Base-by-base conservation (phyloP, 805 yeast species). In the Zygosaccharomyces lentus region DNA sequence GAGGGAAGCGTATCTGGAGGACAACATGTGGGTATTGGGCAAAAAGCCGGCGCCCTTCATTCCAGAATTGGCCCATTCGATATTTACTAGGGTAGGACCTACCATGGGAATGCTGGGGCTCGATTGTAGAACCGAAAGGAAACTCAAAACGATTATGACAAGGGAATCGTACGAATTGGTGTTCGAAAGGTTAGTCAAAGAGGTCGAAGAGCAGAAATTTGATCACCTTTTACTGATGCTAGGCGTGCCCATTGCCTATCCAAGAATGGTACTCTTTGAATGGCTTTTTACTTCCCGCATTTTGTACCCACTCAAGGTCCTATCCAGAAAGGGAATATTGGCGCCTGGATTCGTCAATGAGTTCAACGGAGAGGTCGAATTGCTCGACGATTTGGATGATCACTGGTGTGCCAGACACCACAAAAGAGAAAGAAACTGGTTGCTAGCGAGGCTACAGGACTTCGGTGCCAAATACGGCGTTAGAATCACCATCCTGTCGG, bases 401-500 rank as follows among this genome's bases (percentile, higher is more conserved):
- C 98, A 91, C 68, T 91, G 99, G 99, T 89, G 97, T 64, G 83
- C 96, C 3, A 75, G 75, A 48, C 77, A 82, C 62, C 99, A 91
- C 68, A 93, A 91, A 64, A 66, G 67, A 40, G 99, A 91, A 67
- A 77, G 99, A 50, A 91, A 91, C 65, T 61, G 63, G 53, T 71
- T 91, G 32, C 68, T 90, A 51, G 73, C 71, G 32, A 70, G 71
- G 50, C 69, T 91, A 37, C 80, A 82, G 51, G 76, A 76, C 36
- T 80, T 89, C 57, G 88, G 91, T 2, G 75, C 84, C 26, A 56
- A 67, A 25, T 63, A 75, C 52, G 82, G 82, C 3, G 79, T 84
- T 3, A 74, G 99, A 54, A 66, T 93, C 47, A 88, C 98, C 6
- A 84, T 91, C 49, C 70, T 91, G 19, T 78, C 90, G 10, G 99